These are phyloP conservation scores for Gliomastix tumulicola DNA, from an alignment of 2,329 filamentous ascomycete species.

Conservation along the genomic window DNA sequence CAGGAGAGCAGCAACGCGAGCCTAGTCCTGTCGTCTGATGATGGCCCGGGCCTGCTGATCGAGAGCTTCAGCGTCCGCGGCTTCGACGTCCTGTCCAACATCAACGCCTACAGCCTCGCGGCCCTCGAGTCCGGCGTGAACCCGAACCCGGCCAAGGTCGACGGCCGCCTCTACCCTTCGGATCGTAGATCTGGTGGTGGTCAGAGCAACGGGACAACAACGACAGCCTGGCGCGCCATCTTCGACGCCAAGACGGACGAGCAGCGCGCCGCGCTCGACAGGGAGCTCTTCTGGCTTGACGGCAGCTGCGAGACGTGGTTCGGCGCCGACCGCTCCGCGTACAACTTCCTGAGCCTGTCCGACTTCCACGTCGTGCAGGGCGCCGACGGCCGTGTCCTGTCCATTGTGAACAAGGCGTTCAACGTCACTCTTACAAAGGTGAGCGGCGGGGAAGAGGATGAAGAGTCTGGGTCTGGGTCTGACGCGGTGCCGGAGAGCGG, in stretches of 20 bases:
- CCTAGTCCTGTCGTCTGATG: slow-evolving; percentile 27
- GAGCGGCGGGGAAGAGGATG: no score
- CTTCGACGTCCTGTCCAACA: slow-evolving; percentile 28
- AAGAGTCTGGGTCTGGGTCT: no score
- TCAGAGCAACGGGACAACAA: slow-evolving; percentile 3
- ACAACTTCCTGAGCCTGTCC: slow-evolving; percentile 20
- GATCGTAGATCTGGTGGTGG: no score
- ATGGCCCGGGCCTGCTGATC: slow-evolving; percentile 29
- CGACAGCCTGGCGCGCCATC: slow-evolving; percentile 22
- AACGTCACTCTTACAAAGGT: slow-evolving; percentile 18
- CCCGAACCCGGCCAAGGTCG: slow-evolving; percentile 7
- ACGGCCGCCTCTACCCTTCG: slow-evolving; percentile 20
- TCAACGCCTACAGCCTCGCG: slow-evolving; percentile 15
- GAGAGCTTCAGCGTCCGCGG: slow-evolving; percentile 29
- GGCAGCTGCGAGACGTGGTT: slow-evolving; percentile 22
- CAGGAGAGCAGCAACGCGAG: slow-evolving; percentile 29
- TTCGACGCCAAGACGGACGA: slow-evolving; percentile 14
- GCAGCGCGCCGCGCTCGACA: slow-evolving; percentile 10
- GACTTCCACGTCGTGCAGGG: slow-evolving; percentile 17
- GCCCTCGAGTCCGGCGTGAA: slow-evolving; percentile 5
- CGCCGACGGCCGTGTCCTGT: slow-evolving; percentile 5
- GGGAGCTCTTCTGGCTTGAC: slow-evolving; percentile 15
- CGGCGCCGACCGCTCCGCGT: slow-evolving; percentile 20
- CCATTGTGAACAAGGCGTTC: slow-evolving; percentile 15
- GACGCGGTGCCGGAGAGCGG: no score